These are phyloP conservation scores for Macrotyloma uniflorum DNA, from an alignment of 306 rosid species.

Conservation along the genomic window DNA sequence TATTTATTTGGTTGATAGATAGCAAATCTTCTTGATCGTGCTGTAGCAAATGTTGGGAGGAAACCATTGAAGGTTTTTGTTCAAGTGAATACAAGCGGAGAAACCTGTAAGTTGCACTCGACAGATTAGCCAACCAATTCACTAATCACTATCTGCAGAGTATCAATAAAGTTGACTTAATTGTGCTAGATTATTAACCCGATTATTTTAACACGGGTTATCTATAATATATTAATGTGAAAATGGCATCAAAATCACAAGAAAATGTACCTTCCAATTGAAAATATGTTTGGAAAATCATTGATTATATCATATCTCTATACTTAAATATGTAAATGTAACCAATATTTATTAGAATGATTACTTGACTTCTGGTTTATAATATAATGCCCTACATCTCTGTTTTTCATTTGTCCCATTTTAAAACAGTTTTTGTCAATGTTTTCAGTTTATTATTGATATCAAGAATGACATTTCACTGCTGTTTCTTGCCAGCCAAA, in stretches of 20 bases:
- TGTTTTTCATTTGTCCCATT: neutral
- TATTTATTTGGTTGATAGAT: conserved; percentile 52
- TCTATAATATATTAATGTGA: neutral
- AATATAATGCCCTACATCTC: neutral
- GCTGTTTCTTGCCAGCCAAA: conserved; percentile 62
- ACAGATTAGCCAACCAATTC: conserved; percentile 13
- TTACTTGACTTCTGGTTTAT: conserved; percentile 19
- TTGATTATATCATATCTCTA: neutral
- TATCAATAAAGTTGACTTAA: conserved; percentile 25
- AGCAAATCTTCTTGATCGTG: conserved; percentile 76
- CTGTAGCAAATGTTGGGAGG: conserved; percentile 72
- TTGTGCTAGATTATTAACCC: conserved; percentile 8
- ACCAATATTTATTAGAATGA: neutral
- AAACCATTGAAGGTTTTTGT: conserved; percentile 81
- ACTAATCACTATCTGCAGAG: neutral
- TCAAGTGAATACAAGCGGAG: conserved; percentile 99
- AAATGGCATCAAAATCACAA: conserved; percentile 6
- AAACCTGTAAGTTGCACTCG: conserved; percentile 63
- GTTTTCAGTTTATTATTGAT: conserved; percentile 31
- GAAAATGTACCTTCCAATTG: neutral
- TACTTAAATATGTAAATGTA: neutral
- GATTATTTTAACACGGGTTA: neutral
- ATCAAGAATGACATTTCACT: conserved; percentile 19
- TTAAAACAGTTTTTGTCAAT: conserved; percentile 8
- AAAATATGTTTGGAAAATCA: neutral